Percentiles rank a stretch among this genome's conserved stretches.
Evolutionary conservation across 805 yeast genomes (phyloP).

Genomic region (Kurtzmaniella cleridarum): DNA sequence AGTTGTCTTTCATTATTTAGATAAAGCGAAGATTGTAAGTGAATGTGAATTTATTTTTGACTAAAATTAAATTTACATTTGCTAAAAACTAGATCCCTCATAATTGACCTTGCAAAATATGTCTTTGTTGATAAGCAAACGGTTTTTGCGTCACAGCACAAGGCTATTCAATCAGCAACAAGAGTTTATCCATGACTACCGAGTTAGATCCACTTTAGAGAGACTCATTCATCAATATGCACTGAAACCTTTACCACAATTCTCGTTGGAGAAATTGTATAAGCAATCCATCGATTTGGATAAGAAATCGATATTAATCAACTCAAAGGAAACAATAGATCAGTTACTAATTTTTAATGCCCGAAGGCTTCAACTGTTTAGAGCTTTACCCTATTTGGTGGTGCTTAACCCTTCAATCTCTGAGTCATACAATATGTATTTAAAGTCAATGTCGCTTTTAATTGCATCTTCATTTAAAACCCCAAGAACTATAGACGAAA

Average conservation of each 20-base stretch:
- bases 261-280: constrained; percentile 48
- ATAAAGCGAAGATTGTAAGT: no score
- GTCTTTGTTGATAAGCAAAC: neutral
- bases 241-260: constrained; percentile 44
- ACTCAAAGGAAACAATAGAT: constrained; percentile 54
- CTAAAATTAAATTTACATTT: no score
- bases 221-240: constrained; percentile 55
- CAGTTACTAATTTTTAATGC: constrained; percentile 60
- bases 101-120: neutral
- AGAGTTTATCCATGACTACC: constrained; percentile 47
- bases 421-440: constrained; percentile 66
- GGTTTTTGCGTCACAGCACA: neutral
- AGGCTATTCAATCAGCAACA: constrained; percentile 16
- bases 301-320: constrained; percentile 28
- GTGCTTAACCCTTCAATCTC: constrained; percentile 85
- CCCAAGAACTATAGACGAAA: constrained; percentile 48
- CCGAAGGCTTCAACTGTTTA: constrained; percentile 61
- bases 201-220: constrained; percentile 53
- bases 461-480: constrained; percentile 28
- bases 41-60: no score
- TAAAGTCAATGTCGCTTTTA: constrained; percentile 52
- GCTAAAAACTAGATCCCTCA: no score
- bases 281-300: constrained; percentile 35
- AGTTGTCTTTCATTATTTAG: no score
- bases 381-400: constrained; percentile 76